A percentile compares a stretch with the other conserved stretches of the same genome.
These are phyloP conservation scores for Candida berthetii DNA, from an alignment of 805 yeast genomes.

Conservation along the genomic window DNA sequence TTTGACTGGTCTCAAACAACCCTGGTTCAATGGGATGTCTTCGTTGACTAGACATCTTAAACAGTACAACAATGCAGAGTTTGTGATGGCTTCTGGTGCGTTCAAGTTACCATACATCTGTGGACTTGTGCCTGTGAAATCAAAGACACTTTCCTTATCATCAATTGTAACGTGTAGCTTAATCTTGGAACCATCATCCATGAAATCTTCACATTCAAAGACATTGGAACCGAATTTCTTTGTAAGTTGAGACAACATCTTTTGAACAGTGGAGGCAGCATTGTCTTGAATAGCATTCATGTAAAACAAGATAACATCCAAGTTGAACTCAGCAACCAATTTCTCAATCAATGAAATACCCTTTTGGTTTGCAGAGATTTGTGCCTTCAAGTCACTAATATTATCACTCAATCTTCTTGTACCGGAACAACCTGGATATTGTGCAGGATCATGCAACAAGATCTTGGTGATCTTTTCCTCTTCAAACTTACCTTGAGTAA, in stretches of 20 bases:
- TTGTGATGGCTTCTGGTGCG: constrained; percentile 88
- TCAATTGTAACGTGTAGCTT: constrained; percentile 45
- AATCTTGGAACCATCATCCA: constrained; percentile 81
- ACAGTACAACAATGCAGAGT: constrained; percentile 84
- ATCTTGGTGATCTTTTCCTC: constrained; percentile 59
- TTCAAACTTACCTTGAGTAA: constrained; percentile 67
- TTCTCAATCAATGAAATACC: constrained; percentile 64
- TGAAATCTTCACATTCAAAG: constrained; percentile 52
- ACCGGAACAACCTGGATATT: constrained; percentile 83
- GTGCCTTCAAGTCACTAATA: constrained; percentile 78
- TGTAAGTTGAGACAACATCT: constrained; percentile 38
- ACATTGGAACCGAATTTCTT: constrained; percentile 29
- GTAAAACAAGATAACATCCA: constrained; percentile 55
- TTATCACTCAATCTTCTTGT: constrained; percentile 81
- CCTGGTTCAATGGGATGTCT: constrained; percentile 90
- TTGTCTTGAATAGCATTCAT: constrained; percentile 81
- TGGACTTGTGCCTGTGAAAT: constrained; percentile 82
- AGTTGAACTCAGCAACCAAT: constrained; percentile 58
- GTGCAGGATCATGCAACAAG: constrained; percentile 68
- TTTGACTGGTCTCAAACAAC: constrained; percentile 77
- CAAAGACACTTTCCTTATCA: constrained; percentile 58
- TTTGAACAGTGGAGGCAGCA: constrained; percentile 68
- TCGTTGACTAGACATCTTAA: constrained; percentile 78
- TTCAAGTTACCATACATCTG: constrained; percentile 87
- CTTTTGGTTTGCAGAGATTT: constrained; percentile 82